Percentiles rank a stretch among this genome's conserved stretches.
phyloP scores from a whole-genome alignment of 2,329 filamentous ascomycete genomes.

The Colletotrichum abscissum region DNA sequence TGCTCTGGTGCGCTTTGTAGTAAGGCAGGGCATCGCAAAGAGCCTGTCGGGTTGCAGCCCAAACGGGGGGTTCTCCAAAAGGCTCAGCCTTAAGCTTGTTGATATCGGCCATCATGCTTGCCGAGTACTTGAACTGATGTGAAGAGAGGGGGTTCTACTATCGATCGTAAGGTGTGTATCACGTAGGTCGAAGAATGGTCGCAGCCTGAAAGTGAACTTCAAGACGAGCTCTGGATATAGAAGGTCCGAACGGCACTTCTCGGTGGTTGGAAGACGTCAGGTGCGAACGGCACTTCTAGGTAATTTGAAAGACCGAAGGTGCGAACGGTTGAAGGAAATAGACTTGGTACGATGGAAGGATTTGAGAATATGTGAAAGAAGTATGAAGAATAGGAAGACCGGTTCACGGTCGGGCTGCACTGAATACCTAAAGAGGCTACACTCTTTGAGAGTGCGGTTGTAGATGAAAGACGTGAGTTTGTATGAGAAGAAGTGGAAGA shows the following conservation, averaged over 20 bases:
- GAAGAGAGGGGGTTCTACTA: neutral
- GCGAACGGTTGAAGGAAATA: neutral
- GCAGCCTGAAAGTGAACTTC: neutral
- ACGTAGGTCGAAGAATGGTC: neutral
- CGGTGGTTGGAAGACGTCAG: too few species aligned
- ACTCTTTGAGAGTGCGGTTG: neutral
- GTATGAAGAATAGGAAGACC: neutral
- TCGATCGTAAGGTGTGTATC: neutral
- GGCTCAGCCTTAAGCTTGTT: neutral
- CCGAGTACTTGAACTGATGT: neutral
- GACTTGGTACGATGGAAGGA: neutral
- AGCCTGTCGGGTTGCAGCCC: constrained; percentile 67
- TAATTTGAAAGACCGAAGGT: neutral
- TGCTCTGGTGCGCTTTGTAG: constrained; percentile 71
- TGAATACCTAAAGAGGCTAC: neutral
- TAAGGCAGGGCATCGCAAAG: constrained; percentile 73
- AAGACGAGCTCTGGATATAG: neutral
- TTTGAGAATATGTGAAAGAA: neutral
- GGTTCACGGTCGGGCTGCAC: neutral
- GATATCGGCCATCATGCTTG: neutral
- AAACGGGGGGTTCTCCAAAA: constrained; percentile 49
- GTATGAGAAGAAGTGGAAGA: neutral
- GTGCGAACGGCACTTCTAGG: neutral
- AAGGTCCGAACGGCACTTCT: neutral
- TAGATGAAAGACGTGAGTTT: neutral